phyloP scores from a whole-genome alignment of 306 rosid genomes.

The Dryas drummondii region DNA sequence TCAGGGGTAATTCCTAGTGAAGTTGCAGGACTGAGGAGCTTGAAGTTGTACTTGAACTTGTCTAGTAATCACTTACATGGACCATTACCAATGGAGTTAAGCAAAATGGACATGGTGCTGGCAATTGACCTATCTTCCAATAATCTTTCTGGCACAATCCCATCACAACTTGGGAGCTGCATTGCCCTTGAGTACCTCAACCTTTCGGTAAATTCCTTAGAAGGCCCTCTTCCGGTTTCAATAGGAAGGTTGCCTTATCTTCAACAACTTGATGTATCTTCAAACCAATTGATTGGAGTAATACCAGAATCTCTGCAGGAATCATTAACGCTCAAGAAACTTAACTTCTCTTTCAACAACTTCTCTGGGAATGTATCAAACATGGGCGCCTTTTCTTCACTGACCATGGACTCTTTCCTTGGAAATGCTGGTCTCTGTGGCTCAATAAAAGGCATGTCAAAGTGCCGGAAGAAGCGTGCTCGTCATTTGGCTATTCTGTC shows the following conservation, averaged over 20 bases:
- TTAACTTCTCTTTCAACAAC: slow-evolving; percentile 81
- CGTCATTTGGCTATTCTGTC: slow-evolving; percentile 45
- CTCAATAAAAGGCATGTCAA: slow-evolving; percentile 56
- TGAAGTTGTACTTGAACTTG: slow-evolving; percentile 80
- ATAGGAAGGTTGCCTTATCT: slow-evolving; percentile 73
- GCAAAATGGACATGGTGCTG: slow-evolving; percentile 95
- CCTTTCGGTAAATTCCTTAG: slow-evolving; percentile 64
- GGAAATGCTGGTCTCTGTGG: slow-evolving; percentile 74
- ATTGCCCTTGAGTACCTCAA: slow-evolving; percentile 76
- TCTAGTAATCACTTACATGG: slow-evolving; percentile 71
- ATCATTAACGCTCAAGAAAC: slow-evolving; percentile 60
- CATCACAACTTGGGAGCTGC: slow-evolving; percentile 81
- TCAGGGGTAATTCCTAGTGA: slow-evolving; percentile 68
- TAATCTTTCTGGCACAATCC: slow-evolving; percentile 67
- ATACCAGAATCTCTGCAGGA: slow-evolving; percentile 61
- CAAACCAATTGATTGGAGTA: slow-evolving; percentile 56
- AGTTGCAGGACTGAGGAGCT: slow-evolving; percentile 82
- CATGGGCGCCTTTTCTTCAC: slow-evolving; percentile 61
- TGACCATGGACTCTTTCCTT: slow-evolving; percentile 57
- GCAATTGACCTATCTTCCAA: slow-evolving; percentile 78
- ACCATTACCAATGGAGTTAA: slow-evolving; percentile 66
- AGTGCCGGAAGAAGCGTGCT: slow-evolving; percentile 47
- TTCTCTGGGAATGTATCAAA: slow-evolving; percentile 63
- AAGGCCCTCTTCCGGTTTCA: slow-evolving; percentile 66
- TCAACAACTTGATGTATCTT: slow-evolving; percentile 62